A percentile compares a stretch with the other conserved stretches of the same genome.
These are phyloP conservation scores for Serendipita sp. DNA, from an alignment of 768 basidiomycete species.

Conservation along the genomic window DNA sequence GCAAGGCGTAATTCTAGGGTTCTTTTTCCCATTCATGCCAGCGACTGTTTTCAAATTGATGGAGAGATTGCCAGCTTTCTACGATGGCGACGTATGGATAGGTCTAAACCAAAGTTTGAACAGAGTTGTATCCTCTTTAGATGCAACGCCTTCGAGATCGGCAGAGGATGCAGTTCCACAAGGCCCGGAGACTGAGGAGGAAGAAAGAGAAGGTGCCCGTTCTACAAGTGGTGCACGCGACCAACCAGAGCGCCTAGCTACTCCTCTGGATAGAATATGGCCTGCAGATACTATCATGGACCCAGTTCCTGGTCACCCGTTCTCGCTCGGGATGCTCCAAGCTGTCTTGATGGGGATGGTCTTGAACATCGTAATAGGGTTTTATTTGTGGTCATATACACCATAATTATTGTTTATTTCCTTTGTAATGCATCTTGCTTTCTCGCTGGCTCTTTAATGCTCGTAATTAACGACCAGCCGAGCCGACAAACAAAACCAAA, in stretches of 20 bases:
- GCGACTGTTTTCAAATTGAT: neutral
- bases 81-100: neutral
- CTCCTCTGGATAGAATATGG: too few species aligned
- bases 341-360: neutral
- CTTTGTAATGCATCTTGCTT: neutral
- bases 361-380: neutral
- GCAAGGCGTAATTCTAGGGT: neutral
- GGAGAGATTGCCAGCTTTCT: neutral
- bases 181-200: neutral
- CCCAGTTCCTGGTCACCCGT: neutral
- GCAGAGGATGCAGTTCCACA: neutral
- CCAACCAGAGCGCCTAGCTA: neutral
- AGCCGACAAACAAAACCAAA: neutral
- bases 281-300: neutral
- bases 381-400: slow-evolving; percentile 5
- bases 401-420: neutral
- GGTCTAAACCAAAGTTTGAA: neutral
- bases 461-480: neutral
- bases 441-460: neutral
- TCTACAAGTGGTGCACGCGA: neutral
- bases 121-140: too few species aligned
- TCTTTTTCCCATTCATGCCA: slow-evolving; percentile 1
- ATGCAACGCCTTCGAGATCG: neutral
- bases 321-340: neutral
- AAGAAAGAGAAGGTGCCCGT: neutral